A percentile compares a stretch with the other conserved stretches of the same genome.
phyloP scores from a whole-genome alignment of 2,329 filamentous ascomycete species.

The Pseudopithomyces maydicus region DNA sequence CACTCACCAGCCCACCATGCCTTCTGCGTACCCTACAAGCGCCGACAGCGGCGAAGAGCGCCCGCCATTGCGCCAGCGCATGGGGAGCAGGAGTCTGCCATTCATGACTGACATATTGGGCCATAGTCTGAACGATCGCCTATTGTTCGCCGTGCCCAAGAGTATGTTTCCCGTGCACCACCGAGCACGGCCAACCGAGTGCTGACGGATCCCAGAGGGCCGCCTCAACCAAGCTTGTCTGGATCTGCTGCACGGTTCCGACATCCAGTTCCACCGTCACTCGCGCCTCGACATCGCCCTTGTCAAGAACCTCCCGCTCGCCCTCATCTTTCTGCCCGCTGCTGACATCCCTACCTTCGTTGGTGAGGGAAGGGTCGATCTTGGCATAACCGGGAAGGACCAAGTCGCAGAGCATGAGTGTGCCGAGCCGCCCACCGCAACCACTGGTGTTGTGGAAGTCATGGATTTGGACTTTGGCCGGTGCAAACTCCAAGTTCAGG shows the following conservation, averaged over 20 bases:
- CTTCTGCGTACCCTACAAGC: conserved; percentile 23
- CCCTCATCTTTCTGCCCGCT: conserved; percentile 94
- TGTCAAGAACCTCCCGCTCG: conserved; percentile 94
- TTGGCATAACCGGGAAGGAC: conserved; percentile 93
- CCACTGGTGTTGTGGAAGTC: conserved; percentile 74
- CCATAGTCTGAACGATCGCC: conserved; percentile 83
- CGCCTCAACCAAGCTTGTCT: conserved; percentile 86
- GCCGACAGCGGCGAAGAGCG: conserved; percentile 22
- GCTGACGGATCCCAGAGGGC: conserved; percentile 69
- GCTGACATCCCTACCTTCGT: conserved; percentile 98
- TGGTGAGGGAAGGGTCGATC: conserved; percentile 87
- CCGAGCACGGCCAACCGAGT: not conserved
- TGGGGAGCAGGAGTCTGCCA: conserved; percentile 41
- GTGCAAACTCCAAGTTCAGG: conserved; percentile 96
- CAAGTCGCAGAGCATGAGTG: conserved; percentile 91
- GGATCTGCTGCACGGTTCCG: conserved; percentile 88
- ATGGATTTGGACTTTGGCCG: conserved; percentile 88
- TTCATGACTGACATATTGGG: conserved; percentile 46
- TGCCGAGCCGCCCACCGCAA: conserved; percentile 52
- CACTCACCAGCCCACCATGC: conserved; percentile 25
- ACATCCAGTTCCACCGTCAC: conserved; percentile 96
- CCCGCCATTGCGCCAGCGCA: conserved; percentile 29
- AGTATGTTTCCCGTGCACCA: conserved; percentile 64
- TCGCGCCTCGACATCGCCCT: conserved; percentile 95
- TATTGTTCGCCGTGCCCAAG: conserved; percentile 97